Conservation (phyloP, 208 protist genomes). For the Trypanosoma grayi region DNA sequence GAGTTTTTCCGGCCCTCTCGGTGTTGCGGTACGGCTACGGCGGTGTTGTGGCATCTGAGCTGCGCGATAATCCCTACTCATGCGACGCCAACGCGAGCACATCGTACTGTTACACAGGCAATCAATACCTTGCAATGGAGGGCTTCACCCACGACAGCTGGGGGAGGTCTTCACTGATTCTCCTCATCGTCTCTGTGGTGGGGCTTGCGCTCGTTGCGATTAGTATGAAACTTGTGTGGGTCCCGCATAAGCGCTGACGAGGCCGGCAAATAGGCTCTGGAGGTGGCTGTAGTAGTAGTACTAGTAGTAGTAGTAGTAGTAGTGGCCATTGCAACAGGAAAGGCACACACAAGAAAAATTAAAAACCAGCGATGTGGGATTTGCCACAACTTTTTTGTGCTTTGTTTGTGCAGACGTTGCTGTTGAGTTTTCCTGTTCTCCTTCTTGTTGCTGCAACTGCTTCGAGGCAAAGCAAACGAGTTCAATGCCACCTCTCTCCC, state of each 20-base stretch:
- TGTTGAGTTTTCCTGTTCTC: too few relatives aligned
- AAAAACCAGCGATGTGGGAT: too few relatives aligned
- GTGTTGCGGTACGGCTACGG: constrained; percentile 48
- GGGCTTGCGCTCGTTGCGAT: constrained; percentile 9
- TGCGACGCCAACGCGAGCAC: constrained; percentile 18
- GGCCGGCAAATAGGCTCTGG: too few relatives aligned
- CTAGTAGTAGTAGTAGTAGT: too few relatives aligned
- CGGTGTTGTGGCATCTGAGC: constrained; percentile 30
- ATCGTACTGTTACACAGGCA: constrained; percentile 25
- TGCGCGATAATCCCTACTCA: constrained; percentile 21
- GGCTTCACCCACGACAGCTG: constrained; percentile 17
- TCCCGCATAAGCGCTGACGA: neutral
- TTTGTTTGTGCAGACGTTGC: too few relatives aligned
- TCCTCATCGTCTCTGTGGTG: constrained; percentile 12
- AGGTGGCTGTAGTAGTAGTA: too few relatives aligned
- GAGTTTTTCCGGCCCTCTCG: constrained; percentile 33
- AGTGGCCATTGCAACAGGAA: too few relatives aligned
- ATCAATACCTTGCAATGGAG: constrained; percentile 25
- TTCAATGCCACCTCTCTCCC: too few relatives aligned
- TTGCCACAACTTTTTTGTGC: too few relatives aligned
- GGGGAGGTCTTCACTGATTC: constrained; percentile 15
- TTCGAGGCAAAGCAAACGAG: too few relatives aligned
- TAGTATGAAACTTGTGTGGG: constrained; percentile 12
- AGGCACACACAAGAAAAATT: too few relatives aligned
- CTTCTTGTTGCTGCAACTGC: too few relatives aligned